Evolutionary conservation across 306 rosid genomes (phyloP), one percentile per base, ranked within the genome.

Genomic region (Erythrophleum fordii): DNA sequence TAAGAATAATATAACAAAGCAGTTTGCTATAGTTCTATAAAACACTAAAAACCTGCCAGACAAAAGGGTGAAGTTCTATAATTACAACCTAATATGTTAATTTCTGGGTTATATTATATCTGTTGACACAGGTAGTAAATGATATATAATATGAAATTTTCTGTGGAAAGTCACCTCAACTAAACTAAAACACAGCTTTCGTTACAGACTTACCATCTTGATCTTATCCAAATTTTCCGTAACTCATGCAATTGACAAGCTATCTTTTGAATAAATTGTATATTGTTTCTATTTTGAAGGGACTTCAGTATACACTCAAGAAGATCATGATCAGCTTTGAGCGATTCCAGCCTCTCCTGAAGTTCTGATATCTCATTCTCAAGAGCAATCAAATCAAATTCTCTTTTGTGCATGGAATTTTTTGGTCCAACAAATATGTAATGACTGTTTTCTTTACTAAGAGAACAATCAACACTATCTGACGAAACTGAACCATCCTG

Each of bases 331-430:
- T 81, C 89, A 61, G 88, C 80, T 79, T 89, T 86, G 4, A 89
- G 78, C 16, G 88, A 85, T 77, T 83, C 88, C 88, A 89, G 66
- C 80, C 85, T 87, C 61, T 78, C 87, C 52, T 78, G 79, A 48
- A 89, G 89, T 69, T 83, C 85, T 65, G 79, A 79, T 65, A 87
- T 83, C 42, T 91, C 91, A 76, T 86, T 81, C 73, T 86, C 92
- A 79, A 91, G 87, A 90, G 85, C 53, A 62, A 68, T 81, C 76
- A 89, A 72, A 58, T 89, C 86, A 62, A 69, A 49, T 75, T 82
- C 83, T 70, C 71, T 67, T 72, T 79, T 61, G 49, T 85, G 64
- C 12, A 8, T 26, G 69, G 74, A 78, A 65, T 81, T 12, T 25
- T 46, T 65, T 64, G 14, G 68, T 85, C 75, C 87, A 59, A 5